Evolutionary conservation across 129 eudicot genomes (phyloP).

Genomic region (Flaveria linearis): DNA sequence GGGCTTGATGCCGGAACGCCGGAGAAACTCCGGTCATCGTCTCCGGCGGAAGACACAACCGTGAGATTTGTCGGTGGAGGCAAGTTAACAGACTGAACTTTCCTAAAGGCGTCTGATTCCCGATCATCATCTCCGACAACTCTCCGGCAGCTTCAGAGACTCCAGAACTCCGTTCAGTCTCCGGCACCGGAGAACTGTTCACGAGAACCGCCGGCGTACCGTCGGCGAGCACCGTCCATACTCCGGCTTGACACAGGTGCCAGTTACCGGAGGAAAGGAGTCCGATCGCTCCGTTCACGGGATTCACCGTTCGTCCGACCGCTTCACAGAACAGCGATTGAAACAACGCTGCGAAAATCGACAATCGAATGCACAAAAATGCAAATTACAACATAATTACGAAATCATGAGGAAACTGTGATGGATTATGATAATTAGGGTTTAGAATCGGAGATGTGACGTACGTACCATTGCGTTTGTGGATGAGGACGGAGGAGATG

Average conservation of each 20-base stretch:
- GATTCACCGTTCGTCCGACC: constrained; percentile 78
- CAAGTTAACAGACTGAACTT: neutral
- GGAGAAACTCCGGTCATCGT: constrained; percentile 14
- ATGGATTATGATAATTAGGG: neutral
- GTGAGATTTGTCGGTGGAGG: constrained; percentile 16
- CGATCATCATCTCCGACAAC: constrained; percentile 23
- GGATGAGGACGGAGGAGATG: constrained; percentile 61
- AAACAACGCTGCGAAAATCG: constrained; percentile 55
- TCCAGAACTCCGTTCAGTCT: no score
- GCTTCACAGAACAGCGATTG: constrained; percentile 78
- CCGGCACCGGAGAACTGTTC: no score
- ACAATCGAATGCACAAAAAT: neutral
- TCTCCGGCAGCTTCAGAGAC: no score
- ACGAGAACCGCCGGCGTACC: constrained; percentile 42
- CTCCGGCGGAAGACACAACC: constrained; percentile 10
- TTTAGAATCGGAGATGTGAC: neutral
- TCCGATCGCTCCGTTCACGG: constrained; percentile 76
- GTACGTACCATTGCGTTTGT: constrained; percentile 53
- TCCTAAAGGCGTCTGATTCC: neutral
- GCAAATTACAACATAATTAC: neutral
- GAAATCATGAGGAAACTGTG: neutral
- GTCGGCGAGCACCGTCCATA: constrained; percentile 61
- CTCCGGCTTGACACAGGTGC: constrained; percentile 70
- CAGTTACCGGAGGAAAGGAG: constrained; percentile 73
- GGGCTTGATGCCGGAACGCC: neutral